Base-by-base conservation (phyloP, 768 basidiomycete species). In the Panaeolus papilionaceus region DNA sequence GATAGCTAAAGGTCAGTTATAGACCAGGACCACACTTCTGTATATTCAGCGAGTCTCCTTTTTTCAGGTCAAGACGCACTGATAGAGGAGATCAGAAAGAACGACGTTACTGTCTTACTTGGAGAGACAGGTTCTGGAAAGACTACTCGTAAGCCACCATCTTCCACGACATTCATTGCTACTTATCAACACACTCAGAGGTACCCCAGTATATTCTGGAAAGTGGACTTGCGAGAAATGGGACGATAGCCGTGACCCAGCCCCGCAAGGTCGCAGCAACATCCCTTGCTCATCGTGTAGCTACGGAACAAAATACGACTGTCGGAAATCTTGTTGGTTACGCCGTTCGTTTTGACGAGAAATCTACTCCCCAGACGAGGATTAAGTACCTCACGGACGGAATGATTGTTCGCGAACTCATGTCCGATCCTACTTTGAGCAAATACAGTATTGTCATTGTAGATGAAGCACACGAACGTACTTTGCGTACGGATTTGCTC, bases 41-140 rank as follows among this genome's bases (percentile, higher is more conserved):
- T 58, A 33, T 11, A n/a, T 42, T 38, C n/a, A 47, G 38, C 3
- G 18, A 69, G 16, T 28, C n/a, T 64, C 61, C n/a, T 62, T 64
- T 49, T 20, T 58, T 23, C 65, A 94, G 95, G 93, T 66, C 89
- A 85, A 75, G 91, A 93, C 26, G 88, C 90, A 37, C 84, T 97
- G 37, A 79, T 95, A 37, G 83, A 87, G 66, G 90, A 90, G 76
- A 89, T 97, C 63, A 78, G 79, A 38, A 85, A 88, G 69, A 91
- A 94, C 82, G 92, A 95, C 75, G 91, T 95, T 7, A 93, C 91
- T 0, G 89, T 99, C 51, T 86, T 99, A 9, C 85, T 99, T 2
- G 98, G 96, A 44, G 98, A 99, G 79, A 99, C 98, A 0, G 98
- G 98, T 12, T 98, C 96, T 20, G 98, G 98, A 69, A 99, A 99